These are phyloP conservation scores for Scutellaria minor DNA, from an alignment of 257 asterid species.

Conservation along the genomic window DNA sequence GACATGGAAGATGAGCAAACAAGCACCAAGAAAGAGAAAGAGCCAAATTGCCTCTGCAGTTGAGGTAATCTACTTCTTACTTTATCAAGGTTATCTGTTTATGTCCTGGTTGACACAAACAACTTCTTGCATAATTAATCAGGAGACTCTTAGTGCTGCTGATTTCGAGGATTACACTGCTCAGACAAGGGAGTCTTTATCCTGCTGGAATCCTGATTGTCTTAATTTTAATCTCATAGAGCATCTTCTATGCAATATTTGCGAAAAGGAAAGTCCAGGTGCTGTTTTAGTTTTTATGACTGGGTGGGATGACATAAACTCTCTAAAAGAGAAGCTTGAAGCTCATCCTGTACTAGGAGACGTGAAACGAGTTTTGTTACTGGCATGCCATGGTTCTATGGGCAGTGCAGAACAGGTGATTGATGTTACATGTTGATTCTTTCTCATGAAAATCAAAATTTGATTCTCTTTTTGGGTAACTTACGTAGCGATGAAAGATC, in stretches of 20 bases:
- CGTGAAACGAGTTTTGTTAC: constrained; percentile 64
- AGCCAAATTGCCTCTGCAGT: constrained; percentile 89
- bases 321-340: constrained; percentile 85
- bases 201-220: constrained; percentile 95
- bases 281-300: constrained; percentile 94
- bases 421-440: constrained; percentile 34
- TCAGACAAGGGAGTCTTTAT: constrained; percentile 79
- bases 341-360: constrained; percentile 83
- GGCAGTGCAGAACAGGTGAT: constrained; percentile 92
- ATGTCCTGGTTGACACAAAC: constrained; percentile 39
- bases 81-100: constrained; percentile 19
- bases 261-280: constrained; percentile 72
- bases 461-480: background rate
- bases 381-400: constrained; percentile 98
- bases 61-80: constrained; percentile 61
- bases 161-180: constrained; percentile 62
- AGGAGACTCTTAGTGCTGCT: constrained; percentile 77
- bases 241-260: constrained; percentile 69
- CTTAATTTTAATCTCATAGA: constrained; percentile 83
- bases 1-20: constrained; percentile 87
- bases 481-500: background rate
- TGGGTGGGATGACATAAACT: constrained; percentile 94
- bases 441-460: constrained; percentile 7
- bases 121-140: constrained; percentile 39
- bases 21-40: constrained; percentile 83